phyloP scores from a whole-genome alignment of 2,329 filamentous ascomycete genomes.

The Aspergillus fumigatus region DNA sequence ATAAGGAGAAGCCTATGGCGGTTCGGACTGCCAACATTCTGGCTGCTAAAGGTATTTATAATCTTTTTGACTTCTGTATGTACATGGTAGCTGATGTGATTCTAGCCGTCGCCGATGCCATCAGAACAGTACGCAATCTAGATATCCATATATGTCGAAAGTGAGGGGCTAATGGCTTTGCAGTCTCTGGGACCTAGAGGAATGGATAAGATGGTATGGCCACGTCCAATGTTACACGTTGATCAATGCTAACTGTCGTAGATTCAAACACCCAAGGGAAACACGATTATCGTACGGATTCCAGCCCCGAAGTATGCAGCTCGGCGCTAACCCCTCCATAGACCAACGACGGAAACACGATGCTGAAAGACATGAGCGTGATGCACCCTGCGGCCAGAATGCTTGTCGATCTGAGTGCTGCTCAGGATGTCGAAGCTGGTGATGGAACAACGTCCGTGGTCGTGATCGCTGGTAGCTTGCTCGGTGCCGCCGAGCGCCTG shows the following conservation, averaged over 20 bases:
- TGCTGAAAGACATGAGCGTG: slow-evolving; percentile 98
- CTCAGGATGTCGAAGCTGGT: slow-evolving; percentile 96
- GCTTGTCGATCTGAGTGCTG: slow-evolving; percentile 94
- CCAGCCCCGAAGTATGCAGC: slow-evolving; percentile 7
- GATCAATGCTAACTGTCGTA: slow-evolving; percentile 28
- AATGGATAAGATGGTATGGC: slow-evolving; percentile 88
- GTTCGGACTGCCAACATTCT: slow-evolving; percentile 96
- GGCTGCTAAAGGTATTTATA: slow-evolving; percentile 75
- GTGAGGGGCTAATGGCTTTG: slow-evolving; percentile 38
- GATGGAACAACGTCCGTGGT: slow-evolving; percentile 98
- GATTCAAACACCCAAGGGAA: slow-evolving; percentile 92
- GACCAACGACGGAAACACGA: slow-evolving; percentile 98
- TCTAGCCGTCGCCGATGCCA: slow-evolving; percentile 90
- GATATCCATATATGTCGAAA: slow-evolving; percentile 8
- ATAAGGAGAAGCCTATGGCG: slow-evolving; percentile 98
- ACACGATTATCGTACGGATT: slow-evolving; percentile 74
- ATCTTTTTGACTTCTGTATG: slow-evolving; percentile 1
- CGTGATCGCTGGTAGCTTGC: slow-evolving; percentile 90
- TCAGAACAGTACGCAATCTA: slow-evolving; percentile 64
- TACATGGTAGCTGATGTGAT: slow-evolving; percentile 23
- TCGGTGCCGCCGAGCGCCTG: slow-evolving; percentile 88
- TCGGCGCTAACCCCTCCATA: slow-evolving; percentile 31
- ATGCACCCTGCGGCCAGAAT: slow-evolving; percentile 99
- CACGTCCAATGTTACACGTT: not conserved
- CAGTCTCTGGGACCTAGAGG: slow-evolving; percentile 87